Evolutionary conservation across 108 stramenopile species (phyloP).

Genomic region (Skeletonema marinoi): DNA sequence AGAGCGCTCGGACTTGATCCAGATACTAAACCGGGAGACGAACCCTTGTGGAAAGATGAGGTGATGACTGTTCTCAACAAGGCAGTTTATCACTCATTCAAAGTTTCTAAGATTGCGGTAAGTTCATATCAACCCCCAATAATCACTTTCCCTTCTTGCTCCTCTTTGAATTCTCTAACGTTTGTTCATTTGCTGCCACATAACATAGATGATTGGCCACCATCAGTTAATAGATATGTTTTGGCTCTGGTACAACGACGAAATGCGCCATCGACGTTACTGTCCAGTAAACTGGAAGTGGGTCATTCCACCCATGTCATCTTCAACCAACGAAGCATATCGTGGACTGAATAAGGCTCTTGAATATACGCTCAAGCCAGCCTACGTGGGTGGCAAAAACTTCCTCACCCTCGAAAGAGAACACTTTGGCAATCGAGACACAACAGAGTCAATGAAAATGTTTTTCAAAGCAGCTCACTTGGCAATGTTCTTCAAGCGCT

Average conservation of each 20-base stretch:
- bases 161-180: too few relatives aligned
- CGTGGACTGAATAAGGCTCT: constrained; percentile 24
- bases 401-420: constrained; percentile 6
- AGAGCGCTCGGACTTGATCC: constrained; percentile 14
- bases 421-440: constrained; percentile 11
- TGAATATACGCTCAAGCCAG: constrained; percentile 29
- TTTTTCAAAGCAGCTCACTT: background rate
- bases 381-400: constrained; percentile 10
- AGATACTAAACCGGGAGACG: constrained; percentile 6
- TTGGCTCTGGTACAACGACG: constrained; percentile 29
- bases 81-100: constrained; percentile 38
- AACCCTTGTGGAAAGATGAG: constrained; percentile 22
- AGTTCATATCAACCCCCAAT: too few relatives aligned
- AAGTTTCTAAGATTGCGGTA: constrained; percentile 3
- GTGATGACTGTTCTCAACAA: constrained; percentile 11
- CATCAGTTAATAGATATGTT: constrained; percentile 36
- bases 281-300: constrained; percentile 32
- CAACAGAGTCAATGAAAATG: background rate
- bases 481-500: background rate
- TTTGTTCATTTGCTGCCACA: too few relatives aligned
- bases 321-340: constrained; percentile 21
- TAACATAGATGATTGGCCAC: constrained; percentile 31
- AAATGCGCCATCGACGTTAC: constrained; percentile 9
- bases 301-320: constrained; percentile 23
- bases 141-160: too few relatives aligned